Evolutionary conservation across 257 asterid species (phyloP), one percentile per base, ranked within the genome.

Genomic region (Phtheirospermum japonicum): DNA sequence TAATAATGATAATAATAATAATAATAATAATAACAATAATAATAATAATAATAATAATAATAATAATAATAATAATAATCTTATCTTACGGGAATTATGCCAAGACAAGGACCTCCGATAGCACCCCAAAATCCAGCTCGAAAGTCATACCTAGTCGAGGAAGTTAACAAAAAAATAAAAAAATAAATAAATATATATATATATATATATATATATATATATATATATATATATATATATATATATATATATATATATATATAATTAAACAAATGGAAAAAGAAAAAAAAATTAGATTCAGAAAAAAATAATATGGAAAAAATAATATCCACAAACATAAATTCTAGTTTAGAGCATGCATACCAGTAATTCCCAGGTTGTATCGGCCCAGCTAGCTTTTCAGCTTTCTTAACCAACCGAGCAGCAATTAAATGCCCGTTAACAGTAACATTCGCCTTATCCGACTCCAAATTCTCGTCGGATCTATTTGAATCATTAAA

Each of bases 111-210:
- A 63, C 95, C 89, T 64, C 97, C 97, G 3, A 82, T 64, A 14
- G 75, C 89, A 67, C 99, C 99, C 99, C 99, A 92, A 74, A 92
- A 92, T 71, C 99, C 99, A 63, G 94, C 99, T 64, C 96, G 84
- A 48, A 75, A 83, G 56, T 92, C 99, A 17, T 92, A 92, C 99
- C 99, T 92, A 69, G 73, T 42, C 5, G 56, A 50, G 32, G 31
- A 50, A 50, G 32, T 50, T 18, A 50, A 19, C 18, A 50, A 42
- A 12, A 4, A 42, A 0, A 9, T 6, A 16, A 16, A 11, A 7
- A 13, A 13, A 42, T n/a, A n/a, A n/a, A n/a, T n/a, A n/a, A n/a
- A n/a, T n/a, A n/a, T n/a, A n/a, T n/a, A n/a, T n/a, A n/a, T n/a
- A n/a, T n/a, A n/a, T n/a, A n/a, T n/a, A n/a, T n/a, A n/a, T n/a